A percentile compares a stretch with the other conserved stretches of the same genome.
Conservation (phyloP, 164 flowering plant genomes). For the Sedum album region DNA sequence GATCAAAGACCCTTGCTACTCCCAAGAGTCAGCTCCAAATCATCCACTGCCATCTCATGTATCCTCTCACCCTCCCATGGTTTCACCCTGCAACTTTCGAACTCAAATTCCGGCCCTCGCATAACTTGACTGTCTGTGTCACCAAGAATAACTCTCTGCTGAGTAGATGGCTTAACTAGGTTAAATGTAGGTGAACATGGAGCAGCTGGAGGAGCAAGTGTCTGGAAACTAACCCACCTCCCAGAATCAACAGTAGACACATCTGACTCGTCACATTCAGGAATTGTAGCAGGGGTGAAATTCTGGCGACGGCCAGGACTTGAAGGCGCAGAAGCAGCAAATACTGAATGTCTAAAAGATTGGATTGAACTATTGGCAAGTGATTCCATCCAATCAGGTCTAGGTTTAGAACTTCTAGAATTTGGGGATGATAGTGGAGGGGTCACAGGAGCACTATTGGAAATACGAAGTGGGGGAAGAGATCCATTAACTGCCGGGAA, state of each 20-base stretch:
- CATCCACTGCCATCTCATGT: conserved; percentile 73
- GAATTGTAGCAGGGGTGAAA: conserved; percentile 51
- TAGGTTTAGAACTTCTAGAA: conserved; percentile 53
- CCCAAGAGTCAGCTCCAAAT: conserved; percentile 88
- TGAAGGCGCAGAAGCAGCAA: conserved; percentile 83
- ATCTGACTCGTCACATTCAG: conserved; percentile 84
- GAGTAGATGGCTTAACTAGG: conserved; percentile 45
- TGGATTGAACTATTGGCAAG: conserved; percentile 21
- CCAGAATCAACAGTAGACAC: conserved; percentile 69
- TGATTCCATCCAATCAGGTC: conserved; percentile 46
- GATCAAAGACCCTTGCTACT: conserved; percentile 30
- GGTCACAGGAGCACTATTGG: conserved; percentile 93
- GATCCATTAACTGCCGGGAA: conserved; percentile 51
- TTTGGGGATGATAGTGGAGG: conserved; percentile 93
- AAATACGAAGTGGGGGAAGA: conserved; percentile 75
- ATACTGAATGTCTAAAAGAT: conserved; percentile 36
- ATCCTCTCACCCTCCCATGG: conserved; percentile 96
- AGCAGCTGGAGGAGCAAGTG: conserved; percentile 27
- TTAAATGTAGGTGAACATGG: conserved; percentile 88
- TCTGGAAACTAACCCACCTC: conserved; percentile 71
- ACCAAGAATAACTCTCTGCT: conserved; percentile 18
- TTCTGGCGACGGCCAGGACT: conserved; percentile 69
- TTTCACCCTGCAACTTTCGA: conserved; percentile 59
- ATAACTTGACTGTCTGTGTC: conserved; percentile 12
- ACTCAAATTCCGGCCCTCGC: conserved; percentile 56